Conservation (phyloP, 2,329 filamentous ascomycete genomes). For the Amauroascus niger region DNA sequence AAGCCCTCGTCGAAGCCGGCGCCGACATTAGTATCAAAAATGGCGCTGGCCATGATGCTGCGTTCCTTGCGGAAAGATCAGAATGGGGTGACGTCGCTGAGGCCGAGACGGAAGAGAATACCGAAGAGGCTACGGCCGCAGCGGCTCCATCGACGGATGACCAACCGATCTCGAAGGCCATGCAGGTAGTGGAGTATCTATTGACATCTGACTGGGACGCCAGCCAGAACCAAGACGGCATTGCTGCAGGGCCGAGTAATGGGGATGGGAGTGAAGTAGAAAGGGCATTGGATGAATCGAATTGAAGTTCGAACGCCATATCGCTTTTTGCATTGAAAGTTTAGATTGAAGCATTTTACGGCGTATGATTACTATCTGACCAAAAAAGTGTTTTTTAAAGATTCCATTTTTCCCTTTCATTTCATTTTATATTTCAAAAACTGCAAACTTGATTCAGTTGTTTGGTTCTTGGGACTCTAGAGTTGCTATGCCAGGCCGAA, state of each 20-base stretch:
- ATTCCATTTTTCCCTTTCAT: too few relatives aligned
- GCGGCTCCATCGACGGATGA: not conserved
- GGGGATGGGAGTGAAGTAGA: conserved; percentile 6
- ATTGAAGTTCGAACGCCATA: not conserved
- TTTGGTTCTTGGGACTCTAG: too few relatives aligned
- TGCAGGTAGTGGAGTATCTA: conserved; percentile 37
- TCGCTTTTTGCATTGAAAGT: not conserved
- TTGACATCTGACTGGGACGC: conserved; percentile 31
- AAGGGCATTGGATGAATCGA: not conserved
- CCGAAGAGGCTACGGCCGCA: conserved; percentile 14
- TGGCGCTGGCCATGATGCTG: conserved; percentile 68
- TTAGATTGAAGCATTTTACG: not conserved
- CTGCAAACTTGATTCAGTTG: too few relatives aligned
- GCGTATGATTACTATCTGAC: not conserved
- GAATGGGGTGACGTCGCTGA: conserved; percentile 42
- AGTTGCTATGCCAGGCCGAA: too few relatives aligned
- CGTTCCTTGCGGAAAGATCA: conserved; percentile 63
- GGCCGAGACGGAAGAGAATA: conserved; percentile 16
- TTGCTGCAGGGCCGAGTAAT: not conserved
- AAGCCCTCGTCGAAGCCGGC: conserved; percentile 63
- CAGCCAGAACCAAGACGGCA: conserved; percentile 13
- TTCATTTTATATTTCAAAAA: too few relatives aligned
- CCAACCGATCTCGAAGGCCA: conserved; percentile 27
- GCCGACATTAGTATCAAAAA: conserved; percentile 73
- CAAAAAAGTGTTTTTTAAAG: not conserved